Percentiles rank a stretch among this genome's conserved stretches.
These are phyloP conservation scores for Dothiorella sarmentorum DNA, from an alignment of 2,329 filamentous ascomycete species.

Conservation along the genomic window DNA sequence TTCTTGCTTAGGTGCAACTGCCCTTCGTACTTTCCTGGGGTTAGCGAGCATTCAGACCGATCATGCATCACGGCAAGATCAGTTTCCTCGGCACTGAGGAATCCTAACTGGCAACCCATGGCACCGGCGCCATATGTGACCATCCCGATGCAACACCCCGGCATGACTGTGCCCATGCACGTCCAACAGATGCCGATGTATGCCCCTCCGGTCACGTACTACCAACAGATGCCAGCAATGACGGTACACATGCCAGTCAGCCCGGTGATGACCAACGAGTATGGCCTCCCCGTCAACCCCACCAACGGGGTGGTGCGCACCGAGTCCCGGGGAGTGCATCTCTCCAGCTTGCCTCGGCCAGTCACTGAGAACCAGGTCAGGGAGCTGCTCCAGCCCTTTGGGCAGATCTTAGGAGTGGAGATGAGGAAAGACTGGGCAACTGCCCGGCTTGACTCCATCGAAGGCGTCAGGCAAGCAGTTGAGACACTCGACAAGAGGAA, in stretches of 20 bases:
- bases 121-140: background rate
- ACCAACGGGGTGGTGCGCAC: constrained; percentile 34
- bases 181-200: background rate
- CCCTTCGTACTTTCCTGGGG: constrained; percentile 26
- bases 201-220: constrained; percentile 20
- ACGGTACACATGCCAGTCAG: background rate
- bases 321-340: constrained; percentile 37
- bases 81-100: constrained; percentile 2
- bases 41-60: constrained; percentile 29
- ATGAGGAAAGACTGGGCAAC: constrained; percentile 31
- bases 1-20: constrained; percentile 36
- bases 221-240: constrained; percentile 16
- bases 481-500: constrained; percentile 26
- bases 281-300: constrained; percentile 37
- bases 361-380: constrained; percentile 28
- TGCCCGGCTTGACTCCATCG: constrained; percentile 30
- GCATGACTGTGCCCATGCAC: constrained; percentile 23
- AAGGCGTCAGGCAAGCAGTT: constrained; percentile 31
- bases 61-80: constrained; percentile 33
- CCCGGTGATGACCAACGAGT: constrained; percentile 24
- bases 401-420: constrained; percentile 26
- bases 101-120: background rate
- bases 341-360: constrained; percentile 31
- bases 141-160: constrained; percentile 7
- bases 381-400: constrained; percentile 27